Percentiles rank a stretch among this genome's conserved stretches.
These are phyloP conservation scores for Lecanicillium sp. DNA, from an alignment of 2,329 filamentous ascomycete species.

Conservation along the genomic window DNA sequence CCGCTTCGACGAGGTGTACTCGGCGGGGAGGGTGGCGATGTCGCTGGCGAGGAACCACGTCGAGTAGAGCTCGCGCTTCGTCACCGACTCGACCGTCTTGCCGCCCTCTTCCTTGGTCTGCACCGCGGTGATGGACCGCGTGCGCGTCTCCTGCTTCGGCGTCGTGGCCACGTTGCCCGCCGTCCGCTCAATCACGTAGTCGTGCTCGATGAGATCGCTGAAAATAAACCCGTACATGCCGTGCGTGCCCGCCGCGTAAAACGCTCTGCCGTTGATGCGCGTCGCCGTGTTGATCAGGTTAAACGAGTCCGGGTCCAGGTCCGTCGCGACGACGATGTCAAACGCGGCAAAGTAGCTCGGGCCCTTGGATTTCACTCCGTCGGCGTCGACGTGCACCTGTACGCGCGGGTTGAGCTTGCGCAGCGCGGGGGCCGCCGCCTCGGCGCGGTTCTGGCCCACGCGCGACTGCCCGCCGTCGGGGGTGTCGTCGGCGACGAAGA, in stretches of 20 bases:
- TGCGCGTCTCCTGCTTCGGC: constrained; percentile 63
- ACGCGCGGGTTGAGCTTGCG: constrained; percentile 88
- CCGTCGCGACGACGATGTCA: constrained; percentile 84
- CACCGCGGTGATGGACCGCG: constrained; percentile 67
- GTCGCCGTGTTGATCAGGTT: constrained; percentile 81
- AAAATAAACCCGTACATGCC: constrained; percentile 95
- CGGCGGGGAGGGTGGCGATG: constrained; percentile 62
- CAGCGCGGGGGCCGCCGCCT: constrained; percentile 71
- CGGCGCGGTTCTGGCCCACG: constrained; percentile 77
- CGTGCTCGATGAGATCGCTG: constrained; percentile 82
- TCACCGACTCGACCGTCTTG: constrained; percentile 77
- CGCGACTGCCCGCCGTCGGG: constrained; percentile 44
- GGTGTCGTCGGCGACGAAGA: constrained; percentile 62
- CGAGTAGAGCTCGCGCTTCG: constrained; percentile 85
- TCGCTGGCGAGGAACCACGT: constrained; percentile 80
- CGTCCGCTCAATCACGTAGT: constrained; percentile 82
- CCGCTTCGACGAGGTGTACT: constrained; percentile 61
- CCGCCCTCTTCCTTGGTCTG: constrained; percentile 61
- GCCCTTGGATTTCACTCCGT: constrained; percentile 60
- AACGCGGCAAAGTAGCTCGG: constrained; percentile 72
- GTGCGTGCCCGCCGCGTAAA: constrained; percentile 83
- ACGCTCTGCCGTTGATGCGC: constrained; percentile 68
- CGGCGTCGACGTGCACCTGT: constrained; percentile 62
- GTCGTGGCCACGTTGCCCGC: constrained; percentile 66
- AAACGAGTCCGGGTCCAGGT: constrained; percentile 69